phyloP scores from a whole-genome alignment of 2,329 filamentous ascomycete genomes.

The Talaromyces funiculosus region DNA sequence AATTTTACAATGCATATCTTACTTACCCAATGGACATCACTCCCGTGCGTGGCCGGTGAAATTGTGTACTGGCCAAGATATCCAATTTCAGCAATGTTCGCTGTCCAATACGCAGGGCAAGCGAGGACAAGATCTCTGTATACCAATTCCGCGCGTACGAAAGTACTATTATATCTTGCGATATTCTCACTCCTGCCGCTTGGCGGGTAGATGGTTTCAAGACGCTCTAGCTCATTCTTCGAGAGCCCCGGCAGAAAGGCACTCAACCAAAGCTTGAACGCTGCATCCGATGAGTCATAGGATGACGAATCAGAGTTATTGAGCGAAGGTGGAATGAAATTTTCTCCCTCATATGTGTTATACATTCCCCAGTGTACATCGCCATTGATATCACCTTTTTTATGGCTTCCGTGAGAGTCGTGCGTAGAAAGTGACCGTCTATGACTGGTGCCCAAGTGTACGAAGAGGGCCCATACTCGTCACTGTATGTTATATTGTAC shows the following conservation, averaged over 20 bases:
- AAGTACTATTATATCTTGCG: conserved; percentile 45
- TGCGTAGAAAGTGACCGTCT: conserved; percentile 49
- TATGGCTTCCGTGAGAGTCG: conserved; percentile 44
- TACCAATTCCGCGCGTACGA: conserved; percentile 50
- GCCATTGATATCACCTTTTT: conserved; percentile 38
- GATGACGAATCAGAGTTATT: conserved; percentile 17
- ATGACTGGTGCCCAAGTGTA: conserved; percentile 59
- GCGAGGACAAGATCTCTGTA: conserved; percentile 56
- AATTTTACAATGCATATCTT: not conserved
- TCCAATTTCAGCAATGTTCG: conserved; percentile 31
- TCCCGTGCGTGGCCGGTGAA: not conserved
- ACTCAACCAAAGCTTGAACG: not conserved
- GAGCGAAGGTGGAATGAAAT: conserved; percentile 53
- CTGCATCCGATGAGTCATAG: not conserved
- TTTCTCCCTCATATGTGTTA: conserved; percentile 59
- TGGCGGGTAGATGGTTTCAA: not conserved
- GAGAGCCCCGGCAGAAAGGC: not conserved
- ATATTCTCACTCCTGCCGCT: conserved; percentile 37
- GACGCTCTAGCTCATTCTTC: not conserved
- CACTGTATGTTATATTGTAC: conserved; percentile 43
- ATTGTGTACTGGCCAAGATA: not conserved
- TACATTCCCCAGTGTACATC: conserved; percentile 51
- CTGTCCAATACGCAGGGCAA: conserved; percentile 56
- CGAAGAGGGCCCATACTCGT: conserved; percentile 51
- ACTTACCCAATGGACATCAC: not conserved